These are phyloP conservation scores for Ustilago trichophora DNA, from an alignment of 1,284 basidiomycete species.

Conservation along the genomic window DNA sequence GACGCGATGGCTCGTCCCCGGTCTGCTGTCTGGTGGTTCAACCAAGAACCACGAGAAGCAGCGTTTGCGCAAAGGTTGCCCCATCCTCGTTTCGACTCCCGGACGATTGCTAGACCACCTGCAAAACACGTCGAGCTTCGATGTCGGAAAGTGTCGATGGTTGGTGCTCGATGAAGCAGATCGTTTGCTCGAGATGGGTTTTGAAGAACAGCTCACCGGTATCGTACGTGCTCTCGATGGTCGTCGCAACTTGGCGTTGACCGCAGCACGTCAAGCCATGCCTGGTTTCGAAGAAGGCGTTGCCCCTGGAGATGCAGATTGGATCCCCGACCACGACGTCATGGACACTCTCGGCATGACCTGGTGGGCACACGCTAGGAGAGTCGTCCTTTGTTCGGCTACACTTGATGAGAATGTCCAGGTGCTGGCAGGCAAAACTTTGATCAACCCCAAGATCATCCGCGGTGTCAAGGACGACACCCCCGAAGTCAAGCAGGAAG, in stretches of 20 bases:
- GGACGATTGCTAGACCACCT: slow-evolving; percentile 79
- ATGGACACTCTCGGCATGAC: slow-evolving; percentile 56
- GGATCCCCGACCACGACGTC: slow-evolving; percentile 42
- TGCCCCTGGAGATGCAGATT: slow-evolving; percentile 10
- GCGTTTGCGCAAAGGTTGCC: slow-evolving; percentile 76
- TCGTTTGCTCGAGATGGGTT: slow-evolving; percentile 76
- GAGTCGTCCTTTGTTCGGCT: slow-evolving; percentile 93
- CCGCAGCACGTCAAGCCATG: slow-evolving; percentile 72
- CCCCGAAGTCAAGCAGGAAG: slow-evolving; percentile 1
- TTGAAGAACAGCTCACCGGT: slow-evolving; percentile 72
- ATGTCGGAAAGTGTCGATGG: slow-evolving; percentile 92
- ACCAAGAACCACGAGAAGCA: slow-evolving; percentile 80
- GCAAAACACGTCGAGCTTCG: slow-evolving; percentile 85
- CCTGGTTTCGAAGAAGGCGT: slow-evolving; percentile 26
- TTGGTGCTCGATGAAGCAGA: slow-evolving; percentile 97
- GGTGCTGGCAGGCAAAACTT: slow-evolving; percentile 83
- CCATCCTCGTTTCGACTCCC: slow-evolving; percentile 77
- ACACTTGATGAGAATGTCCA: slow-evolving; percentile 95
- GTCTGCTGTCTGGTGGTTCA: slow-evolving; percentile 80
- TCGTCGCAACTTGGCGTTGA: slow-evolving; percentile 51
- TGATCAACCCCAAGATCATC: slow-evolving; percentile 71
- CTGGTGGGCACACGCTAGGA: slow-evolving; percentile 70
- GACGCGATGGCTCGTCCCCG: slow-evolving; percentile 88
- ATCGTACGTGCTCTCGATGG: slow-evolving; percentile 73
- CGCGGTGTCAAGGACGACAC: slow-evolving; percentile 55